Base-by-base conservation (phyloP, 495 filamentous ascomycete species). In the Neurospora sp. region DNA sequence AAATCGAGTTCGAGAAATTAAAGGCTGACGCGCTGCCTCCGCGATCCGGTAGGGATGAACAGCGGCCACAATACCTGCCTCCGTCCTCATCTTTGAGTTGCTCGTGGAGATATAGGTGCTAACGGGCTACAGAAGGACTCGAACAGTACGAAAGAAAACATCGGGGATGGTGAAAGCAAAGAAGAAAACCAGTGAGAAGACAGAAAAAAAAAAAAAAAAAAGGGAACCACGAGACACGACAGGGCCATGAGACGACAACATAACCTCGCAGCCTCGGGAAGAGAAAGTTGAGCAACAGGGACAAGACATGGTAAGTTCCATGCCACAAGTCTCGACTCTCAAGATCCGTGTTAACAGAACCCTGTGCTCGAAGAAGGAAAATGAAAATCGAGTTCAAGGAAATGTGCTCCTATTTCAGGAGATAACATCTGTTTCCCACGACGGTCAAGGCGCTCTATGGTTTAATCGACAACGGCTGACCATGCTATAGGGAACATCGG, bases 401-500 rank as follows among this genome's bases (percentile, higher is more conserved):
- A 12, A 53, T 53, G 6, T 3, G 3, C 44, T 20, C n/a, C 0
- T 0, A 22, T 22, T 7, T 3, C 1, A 48, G 0, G 3, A 20
- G 44, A 0, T 22, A 0, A 22, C 0, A 20, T n/a, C n/a, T 1
- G 8, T 3, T 45, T 0, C 42, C n/a, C 4, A 2, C 5, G 44
- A 10, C n/a, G n/a, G 4, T 22, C 8, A 3, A 4, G 27, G 12
- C 3, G 44, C 9, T 20, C 14, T 3, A 1, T 10, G 44, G 17
- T 1, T 9, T 45, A 12, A 5, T 53, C 7, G 20, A 53, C 20
- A 53, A 22, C 8, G 45, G 9, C n/a, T 53, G n/a, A 53, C 3
- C 20, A 53, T 53, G 1, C n/a, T 8, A 3, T 12, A 53, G 45
- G 9, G 20, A 12, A 10, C 0, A 22, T 22, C 45, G 4, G 4